Percentiles rank a stretch among this genome's conserved stretches.
Conservation (phyloP, 257 asterid genomes). For the Solanum pennellii region DNA sequence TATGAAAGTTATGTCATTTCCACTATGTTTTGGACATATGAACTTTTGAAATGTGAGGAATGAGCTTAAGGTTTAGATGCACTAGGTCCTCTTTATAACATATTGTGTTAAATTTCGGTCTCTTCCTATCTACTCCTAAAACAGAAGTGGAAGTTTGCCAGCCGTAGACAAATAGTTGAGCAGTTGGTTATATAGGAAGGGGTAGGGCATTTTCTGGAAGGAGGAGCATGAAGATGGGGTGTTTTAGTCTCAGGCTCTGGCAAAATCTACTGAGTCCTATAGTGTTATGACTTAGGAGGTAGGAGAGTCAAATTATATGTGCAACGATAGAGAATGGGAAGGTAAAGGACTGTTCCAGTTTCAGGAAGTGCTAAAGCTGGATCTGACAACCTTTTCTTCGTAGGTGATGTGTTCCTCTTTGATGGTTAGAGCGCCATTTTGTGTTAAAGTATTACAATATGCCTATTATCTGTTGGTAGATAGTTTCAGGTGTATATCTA, state of each 20-base stretch:
- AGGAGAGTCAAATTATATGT: background rate
- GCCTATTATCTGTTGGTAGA: background rate
- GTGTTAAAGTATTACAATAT: background rate
- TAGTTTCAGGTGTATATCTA: background rate
- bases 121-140: background rate
- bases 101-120: background rate
- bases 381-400: background rate
- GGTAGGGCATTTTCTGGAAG: background rate
- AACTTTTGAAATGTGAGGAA: background rate
- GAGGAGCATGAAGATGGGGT: background rate
- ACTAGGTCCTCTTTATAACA: background rate
- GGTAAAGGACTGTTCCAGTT: background rate
- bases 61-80: background rate
- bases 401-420: background rate
- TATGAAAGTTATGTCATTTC: background rate
- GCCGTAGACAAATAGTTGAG: background rate
- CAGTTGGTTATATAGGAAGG: background rate
- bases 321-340: background rate
- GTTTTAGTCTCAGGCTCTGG: background rate
- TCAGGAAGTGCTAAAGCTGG: background rate
- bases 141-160: background rate
- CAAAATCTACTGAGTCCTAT: background rate
- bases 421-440: background rate
- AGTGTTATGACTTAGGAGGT: background rate
- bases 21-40: background rate